Evolutionary conservation across 2,329 filamentous ascomycete genomes (phyloP), one percentile per base, ranked within the genome.

Genomic region (Metarhizium humberi): DNA sequence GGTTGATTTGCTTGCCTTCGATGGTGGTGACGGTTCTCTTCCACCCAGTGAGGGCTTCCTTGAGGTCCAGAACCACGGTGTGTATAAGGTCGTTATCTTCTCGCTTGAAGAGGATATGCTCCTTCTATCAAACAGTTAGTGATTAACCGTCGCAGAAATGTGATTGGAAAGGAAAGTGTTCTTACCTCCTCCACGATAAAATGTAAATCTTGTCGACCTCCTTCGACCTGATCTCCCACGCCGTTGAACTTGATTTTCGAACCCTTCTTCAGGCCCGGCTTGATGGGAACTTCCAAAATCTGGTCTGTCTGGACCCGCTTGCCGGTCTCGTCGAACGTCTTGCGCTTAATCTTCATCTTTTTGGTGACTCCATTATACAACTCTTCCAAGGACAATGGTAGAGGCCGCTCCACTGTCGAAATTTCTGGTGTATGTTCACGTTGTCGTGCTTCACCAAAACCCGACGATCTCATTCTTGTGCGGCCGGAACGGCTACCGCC

Each of bases 241-340:
- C 92, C 91, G 67, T 88, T 89, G 69, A 96, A 99, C 74, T 96
- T 96, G 73, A 99, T 96, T 79, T 97, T 99, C 66, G 90, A 95
- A 34, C 94, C 94, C 64, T 95, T 92, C 75, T 97, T 96, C 72
- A 97, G 75, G 57, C 94, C 94, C 6, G 90, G 86, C 75, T 96
- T 97, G 74, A 99, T 96, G 50, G 91, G 90, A 53, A 97, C 92
- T 67, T 95, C 91, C 34, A 99, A 76, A 18, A 96, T 90, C 66
- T 92, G 88, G 64, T 99, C 94, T 58, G 92, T 88, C 3, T 86
- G 87, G 47, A 83, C 89, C 63, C 91, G 85, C 76, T 95, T 96
- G 56, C 90, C 90, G 0, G 80, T 85, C 20, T 85, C 78, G 70
- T 99, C 94, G 69, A 90, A 97, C 18, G 87, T 91, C 82, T 97